Evolutionary conservation across 257 asterid genomes (phyloP).

Genomic region (Ballota nigra): DNA sequence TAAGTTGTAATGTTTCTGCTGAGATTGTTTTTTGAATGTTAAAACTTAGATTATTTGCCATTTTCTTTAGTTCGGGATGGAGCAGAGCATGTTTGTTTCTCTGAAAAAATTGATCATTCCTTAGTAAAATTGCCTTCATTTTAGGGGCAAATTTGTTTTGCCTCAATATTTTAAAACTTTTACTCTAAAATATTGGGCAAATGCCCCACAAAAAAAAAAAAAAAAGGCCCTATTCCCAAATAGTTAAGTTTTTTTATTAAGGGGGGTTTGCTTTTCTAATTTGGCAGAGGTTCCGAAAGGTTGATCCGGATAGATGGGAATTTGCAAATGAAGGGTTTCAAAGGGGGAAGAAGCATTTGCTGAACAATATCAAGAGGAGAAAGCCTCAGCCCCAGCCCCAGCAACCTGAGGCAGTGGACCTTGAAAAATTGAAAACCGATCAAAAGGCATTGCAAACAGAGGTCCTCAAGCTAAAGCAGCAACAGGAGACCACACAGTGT

Average conservation of each 20-base stretch:
- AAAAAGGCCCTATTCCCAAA: too few species aligned
- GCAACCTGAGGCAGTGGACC: conserved; percentile 37
- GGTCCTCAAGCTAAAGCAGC: conserved; percentile 52
- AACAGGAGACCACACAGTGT: conserved; percentile 48
- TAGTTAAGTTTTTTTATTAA: too few species aligned
- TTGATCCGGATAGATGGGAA: conserved; percentile 88
- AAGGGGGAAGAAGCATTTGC: conserved; percentile 73
- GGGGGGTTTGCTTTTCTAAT: too few species aligned
- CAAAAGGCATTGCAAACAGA: conserved; percentile 42
- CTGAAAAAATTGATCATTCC: background rate
- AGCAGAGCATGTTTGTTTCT: background rate
- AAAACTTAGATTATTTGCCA: background rate
- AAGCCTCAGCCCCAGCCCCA: conserved; percentile 47
- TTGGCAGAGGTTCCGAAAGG: conserved; percentile 83
- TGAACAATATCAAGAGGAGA: conserved; percentile 71
- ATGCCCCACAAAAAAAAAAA: too few species aligned
- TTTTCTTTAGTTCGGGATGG: background rate
- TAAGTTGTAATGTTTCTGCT: background rate
- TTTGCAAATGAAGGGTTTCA: conserved; percentile 73
- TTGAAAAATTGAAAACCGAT: conserved; percentile 50
- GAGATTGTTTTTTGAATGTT: background rate
- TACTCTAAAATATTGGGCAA: too few species aligned
- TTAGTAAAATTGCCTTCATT: background rate
- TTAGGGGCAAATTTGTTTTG: background rate
- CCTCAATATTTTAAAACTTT: too few species aligned